Conservation (phyloP, 228 moss, liverwort and hornwort genomes). For the Sphagnum magellanicum region DNA sequence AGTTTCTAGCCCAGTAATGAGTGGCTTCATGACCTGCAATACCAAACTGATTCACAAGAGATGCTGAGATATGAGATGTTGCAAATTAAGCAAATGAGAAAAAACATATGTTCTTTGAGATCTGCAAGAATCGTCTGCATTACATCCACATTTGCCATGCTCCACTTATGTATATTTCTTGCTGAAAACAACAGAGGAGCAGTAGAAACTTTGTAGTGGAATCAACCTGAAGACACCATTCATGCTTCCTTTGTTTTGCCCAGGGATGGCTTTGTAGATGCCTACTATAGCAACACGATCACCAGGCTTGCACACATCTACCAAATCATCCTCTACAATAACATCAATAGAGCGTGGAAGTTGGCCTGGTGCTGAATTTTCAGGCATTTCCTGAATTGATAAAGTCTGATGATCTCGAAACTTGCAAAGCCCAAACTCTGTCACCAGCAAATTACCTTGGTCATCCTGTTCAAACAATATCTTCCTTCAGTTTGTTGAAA, state of each 20-base stretch:
- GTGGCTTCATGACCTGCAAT: no score
- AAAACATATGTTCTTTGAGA: no score
- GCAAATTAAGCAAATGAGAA: no score
- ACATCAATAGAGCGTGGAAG: conserved; percentile 93
- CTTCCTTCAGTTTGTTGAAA: no score
- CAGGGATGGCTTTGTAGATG: conserved; percentile 82
- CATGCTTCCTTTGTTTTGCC: conserved; percentile 74
- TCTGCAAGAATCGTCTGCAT: no score
- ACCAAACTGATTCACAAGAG: no score
- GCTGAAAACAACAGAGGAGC: neutral
- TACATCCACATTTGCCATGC: no score
- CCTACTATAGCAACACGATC: conserved; percentile 88
- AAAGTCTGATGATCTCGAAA: conserved; percentile 89
- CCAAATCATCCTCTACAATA: conserved; percentile 92
- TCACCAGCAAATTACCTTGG: conserved; percentile 70
- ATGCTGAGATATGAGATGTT: no score
- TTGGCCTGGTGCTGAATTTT: conserved; percentile 97
- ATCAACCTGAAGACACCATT: conserved; percentile 86
- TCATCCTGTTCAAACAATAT: conserved; percentile 57
- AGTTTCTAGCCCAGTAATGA: no score
- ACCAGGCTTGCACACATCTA: conserved; percentile 94
- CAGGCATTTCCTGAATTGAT: conserved; percentile 98
- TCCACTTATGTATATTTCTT: no score
- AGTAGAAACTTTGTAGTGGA: neutral
- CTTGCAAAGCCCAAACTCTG: conserved; percentile 76